These are phyloP conservation scores for Alloteropsis semialata DNA, from an alignment of 176 grass and related monocot genomes.

Conservation along the genomic window DNA sequence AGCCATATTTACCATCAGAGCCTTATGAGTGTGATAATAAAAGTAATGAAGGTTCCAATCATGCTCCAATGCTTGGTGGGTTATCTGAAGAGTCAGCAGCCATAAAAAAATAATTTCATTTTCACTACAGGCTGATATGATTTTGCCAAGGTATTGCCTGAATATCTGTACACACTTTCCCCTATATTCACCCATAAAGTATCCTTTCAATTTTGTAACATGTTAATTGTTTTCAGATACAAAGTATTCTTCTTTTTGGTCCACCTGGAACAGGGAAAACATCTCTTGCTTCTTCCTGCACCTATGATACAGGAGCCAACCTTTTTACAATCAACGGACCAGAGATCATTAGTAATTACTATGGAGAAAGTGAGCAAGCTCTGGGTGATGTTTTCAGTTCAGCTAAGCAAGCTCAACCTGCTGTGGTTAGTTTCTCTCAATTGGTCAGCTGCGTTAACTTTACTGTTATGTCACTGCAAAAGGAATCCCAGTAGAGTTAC, in stretches of 20 bases:
- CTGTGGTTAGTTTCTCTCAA: conserved; percentile 72
- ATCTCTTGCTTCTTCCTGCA: conserved; percentile 76
- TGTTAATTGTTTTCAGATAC: conserved; percentile 58
- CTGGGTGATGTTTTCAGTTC: conserved; percentile 70
- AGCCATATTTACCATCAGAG: conserved; percentile 2
- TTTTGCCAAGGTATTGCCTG: conserved; percentile 74
- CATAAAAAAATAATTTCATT: conserved; percentile 68
- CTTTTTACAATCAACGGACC: conserved; percentile 87
- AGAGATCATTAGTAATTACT: conserved; percentile 85
- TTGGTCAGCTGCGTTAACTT: background rate
- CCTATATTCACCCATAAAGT: background rate
- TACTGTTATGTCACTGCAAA: background rate
- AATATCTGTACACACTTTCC: background rate
- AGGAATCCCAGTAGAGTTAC: background rate
- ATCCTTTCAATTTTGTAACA: conserved; percentile 13
- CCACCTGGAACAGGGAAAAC: conserved; percentile 98
- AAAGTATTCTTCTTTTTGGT: conserved; percentile 88
- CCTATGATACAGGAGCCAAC: conserved; percentile 49
- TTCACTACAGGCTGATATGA: conserved; percentile 53
- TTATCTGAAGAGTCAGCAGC: conserved; percentile 67
- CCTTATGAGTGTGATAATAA: background rate
- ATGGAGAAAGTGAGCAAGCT: conserved; percentile 84
- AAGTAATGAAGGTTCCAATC: conserved; percentile 19
- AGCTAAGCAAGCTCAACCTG: conserved; percentile 65
- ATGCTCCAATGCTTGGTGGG: conserved; percentile 56